phyloP scores from a whole-genome alignment of 2,329 filamentous ascomycete genomes.

The Emergomyces africanus region DNA sequence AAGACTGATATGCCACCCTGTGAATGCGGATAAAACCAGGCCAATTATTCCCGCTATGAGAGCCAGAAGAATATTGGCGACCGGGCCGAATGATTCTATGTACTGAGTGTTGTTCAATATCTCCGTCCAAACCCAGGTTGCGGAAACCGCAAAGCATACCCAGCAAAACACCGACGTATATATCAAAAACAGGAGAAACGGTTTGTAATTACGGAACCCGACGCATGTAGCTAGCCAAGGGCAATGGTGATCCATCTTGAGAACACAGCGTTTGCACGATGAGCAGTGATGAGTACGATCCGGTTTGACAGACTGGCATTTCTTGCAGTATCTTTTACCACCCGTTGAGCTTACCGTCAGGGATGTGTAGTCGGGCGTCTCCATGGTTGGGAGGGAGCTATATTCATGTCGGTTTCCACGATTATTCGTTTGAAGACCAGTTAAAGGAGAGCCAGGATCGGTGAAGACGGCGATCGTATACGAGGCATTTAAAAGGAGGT shows the following conservation, averaged over 20 bases:
- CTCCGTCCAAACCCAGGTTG: conserved; percentile 74
- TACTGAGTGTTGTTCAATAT: conserved; percentile 58
- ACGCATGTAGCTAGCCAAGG: conserved; percentile 96
- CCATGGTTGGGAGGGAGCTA: conserved; percentile 65
- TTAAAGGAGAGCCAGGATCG: conserved; percentile 56
- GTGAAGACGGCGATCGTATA: conserved; percentile 94
- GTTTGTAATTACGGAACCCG: conserved; percentile 87
- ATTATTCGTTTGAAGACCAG: conserved; percentile 3
- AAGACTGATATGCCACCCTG: conserved; percentile 78
- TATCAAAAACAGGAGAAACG: conserved; percentile 81
- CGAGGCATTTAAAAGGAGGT: conserved; percentile 67
- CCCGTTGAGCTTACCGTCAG: conserved; percentile 91
- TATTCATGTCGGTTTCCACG: conserved; percentile 40
- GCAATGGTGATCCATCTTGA: conserved; percentile 99
- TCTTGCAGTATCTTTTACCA: conserved; percentile 85
- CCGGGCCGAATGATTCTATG: conserved; percentile 64
- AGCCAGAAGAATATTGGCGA: conserved; percentile 81
- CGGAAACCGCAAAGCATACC: conserved; percentile 63
- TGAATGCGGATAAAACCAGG: conserved; percentile 78
- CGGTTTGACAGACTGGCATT: conserved; percentile 87
- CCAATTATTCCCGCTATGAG: conserved; percentile 86
- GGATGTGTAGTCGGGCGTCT: conserved; percentile 50
- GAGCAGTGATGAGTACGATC: conserved; percentile 96
- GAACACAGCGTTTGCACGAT: conserved; percentile 80
- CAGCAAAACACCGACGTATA: conserved; percentile 83